These are phyloP conservation scores for Pyrenochaeta sp. DNA, from an alignment of 2,329 filamentous ascomycete species.

Conservation along the genomic window DNA sequence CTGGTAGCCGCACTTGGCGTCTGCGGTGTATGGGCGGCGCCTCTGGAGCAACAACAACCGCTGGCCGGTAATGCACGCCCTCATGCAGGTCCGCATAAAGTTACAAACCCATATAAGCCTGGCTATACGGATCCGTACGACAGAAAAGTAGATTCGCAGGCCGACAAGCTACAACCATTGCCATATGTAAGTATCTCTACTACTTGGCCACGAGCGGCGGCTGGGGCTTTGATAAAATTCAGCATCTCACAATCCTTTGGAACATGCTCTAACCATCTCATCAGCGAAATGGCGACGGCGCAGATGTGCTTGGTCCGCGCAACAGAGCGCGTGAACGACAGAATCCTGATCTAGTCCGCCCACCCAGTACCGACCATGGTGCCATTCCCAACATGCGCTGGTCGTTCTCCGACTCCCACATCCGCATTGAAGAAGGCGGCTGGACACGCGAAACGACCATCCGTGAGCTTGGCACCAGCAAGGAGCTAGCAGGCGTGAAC, in stretches of 20 bases:
- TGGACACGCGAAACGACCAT: conserved; percentile 80
- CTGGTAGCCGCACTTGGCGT: conserved; percentile 41
- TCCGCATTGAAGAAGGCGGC: conserved; percentile 70
- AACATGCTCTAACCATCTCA: conserved; percentile 15
- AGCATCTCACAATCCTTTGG: not conserved
- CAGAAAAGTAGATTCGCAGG: conserved; percentile 67
- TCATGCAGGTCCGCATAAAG: conserved; percentile 35
- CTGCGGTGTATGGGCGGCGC: conserved; percentile 36
- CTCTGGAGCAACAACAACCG: conserved; percentile 51
- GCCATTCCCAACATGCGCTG: conserved; percentile 76
- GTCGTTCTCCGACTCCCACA: conserved; percentile 60
- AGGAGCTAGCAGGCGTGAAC: conserved; percentile 79
- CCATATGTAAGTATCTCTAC: conserved; percentile 55
- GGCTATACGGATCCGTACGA: conserved; percentile 69
- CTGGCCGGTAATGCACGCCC: conserved; percentile 38
- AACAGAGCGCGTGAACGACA: conserved; percentile 73
- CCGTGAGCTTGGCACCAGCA: conserved; percentile 69
- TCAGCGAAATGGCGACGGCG: conserved; percentile 63
- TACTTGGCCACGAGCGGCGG: not conserved
- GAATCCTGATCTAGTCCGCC: conserved; percentile 75
- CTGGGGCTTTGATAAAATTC: not conserved
- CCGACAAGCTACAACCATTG: conserved; percentile 68
- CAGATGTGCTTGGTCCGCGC: conserved; percentile 73
- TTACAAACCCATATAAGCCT: conserved; percentile 65
- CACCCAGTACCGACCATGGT: conserved; percentile 77